phyloP scores from a whole-genome alignment of 2,329 filamentous ascomycete genomes.

The Neonectria punicea region DNA sequence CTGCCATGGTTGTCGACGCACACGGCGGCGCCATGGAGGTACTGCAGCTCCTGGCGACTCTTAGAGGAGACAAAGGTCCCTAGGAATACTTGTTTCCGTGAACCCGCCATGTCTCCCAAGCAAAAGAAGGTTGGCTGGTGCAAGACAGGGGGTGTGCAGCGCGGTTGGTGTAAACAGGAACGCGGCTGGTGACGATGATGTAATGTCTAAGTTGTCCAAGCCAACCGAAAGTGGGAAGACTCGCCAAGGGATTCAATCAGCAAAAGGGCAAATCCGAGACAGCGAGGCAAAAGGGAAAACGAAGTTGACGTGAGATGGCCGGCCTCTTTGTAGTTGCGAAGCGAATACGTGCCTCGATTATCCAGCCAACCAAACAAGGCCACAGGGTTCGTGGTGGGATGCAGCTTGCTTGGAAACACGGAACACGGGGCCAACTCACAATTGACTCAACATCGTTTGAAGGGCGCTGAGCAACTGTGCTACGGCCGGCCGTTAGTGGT shows the following conservation, averaged over 20 bases:
- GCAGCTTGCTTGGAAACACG: background rate
- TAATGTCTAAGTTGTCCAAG: background rate
- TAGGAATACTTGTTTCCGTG: conserved; percentile 59
- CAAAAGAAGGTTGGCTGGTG: background rate
- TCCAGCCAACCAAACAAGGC: background rate
- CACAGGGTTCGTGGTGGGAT: background rate
- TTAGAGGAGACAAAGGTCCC: conserved; percentile 67
- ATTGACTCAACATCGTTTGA: background rate
- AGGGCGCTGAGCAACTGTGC: background rate
- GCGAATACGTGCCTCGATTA: background rate
- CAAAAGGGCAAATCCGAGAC: background rate
- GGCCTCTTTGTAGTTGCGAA: conserved; percentile 6
- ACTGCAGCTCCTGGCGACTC: conserved; percentile 59
- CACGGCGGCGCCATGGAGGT: conserved; percentile 61
- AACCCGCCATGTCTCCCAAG: conserved; percentile 23
- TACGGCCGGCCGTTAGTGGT: background rate
- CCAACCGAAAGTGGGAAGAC: background rate
- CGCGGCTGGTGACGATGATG: background rate
- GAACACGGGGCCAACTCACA: background rate
- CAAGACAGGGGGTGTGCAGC: background rate
- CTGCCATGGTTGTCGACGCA: conserved; percentile 61
- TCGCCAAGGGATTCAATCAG: background rate
- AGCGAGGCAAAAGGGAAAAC: background rate
- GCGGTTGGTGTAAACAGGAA: background rate
- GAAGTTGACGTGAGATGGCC: background rate